Evolutionary conservation across 2,329 filamentous ascomycete genomes (phyloP), one percentile per base, ranked within the genome.

Genomic region (Botryosphaeria dothidea): DNA sequence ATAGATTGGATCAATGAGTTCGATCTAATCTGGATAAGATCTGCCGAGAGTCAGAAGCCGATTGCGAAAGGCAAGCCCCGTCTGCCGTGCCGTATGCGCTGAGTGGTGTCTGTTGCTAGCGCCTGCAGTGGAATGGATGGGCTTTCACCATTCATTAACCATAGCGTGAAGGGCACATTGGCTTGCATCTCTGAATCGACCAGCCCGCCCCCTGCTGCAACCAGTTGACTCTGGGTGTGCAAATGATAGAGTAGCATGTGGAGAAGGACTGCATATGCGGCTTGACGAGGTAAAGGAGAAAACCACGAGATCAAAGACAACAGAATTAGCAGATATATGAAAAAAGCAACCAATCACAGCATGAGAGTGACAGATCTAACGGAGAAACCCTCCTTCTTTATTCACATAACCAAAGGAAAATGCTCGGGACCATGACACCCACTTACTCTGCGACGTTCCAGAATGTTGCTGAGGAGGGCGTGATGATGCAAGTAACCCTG

Each of bases 401-500:
- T 34, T 11, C 6, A 34, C 11, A 34, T 34, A 41, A 13, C 17
- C 5, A 27, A 17, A n/a, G 11, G 2, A 15, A 27, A 19, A 29
- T 45, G 49, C 25, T 36, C 6, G 17, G 27, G 17, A 15, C 41
- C 19, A 34, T 46, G 56, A 60, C 38, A 23, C n/a, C 23, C 11
- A 38, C n/a, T 7, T 23, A 15, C 38, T 41, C 15, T 41, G 19
- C 48, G 27, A 23, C 11, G 27, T 60, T 48, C 41, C 56, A 46
- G 36, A 45, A 57, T 31, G 25, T 45, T n/a, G 54, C 23, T 56
- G 23, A 17, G 27, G 23, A 41, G 17, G 23, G 23, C 11, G n/a
- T 25, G 38, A 45, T 43, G 41, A 48, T 46, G 25, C 56, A 34
- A 52, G 41, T 21, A 60, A 45, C 41, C 56, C 41, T 60, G 56